Base-by-base conservation (phyloP, 371 early-diverging fungal genomes). In the Mucor racemosus region DNA sequence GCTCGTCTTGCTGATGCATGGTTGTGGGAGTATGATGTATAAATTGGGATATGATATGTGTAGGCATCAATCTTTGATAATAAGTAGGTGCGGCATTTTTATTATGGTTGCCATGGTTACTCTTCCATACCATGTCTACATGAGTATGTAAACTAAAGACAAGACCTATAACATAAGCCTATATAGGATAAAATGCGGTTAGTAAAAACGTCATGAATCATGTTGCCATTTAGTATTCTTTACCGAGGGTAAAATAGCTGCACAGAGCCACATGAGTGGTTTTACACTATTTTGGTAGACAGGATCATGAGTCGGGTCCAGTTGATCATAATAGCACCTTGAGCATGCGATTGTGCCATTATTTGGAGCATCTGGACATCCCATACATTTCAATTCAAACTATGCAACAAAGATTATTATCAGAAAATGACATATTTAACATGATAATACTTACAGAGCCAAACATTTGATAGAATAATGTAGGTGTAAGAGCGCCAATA, bases 71-170 rank as follows among this genome's bases (percentile, higher is more conserved):
- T 57, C 74, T 66, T 39, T 76, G 78, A 46, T 81, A 78, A 46
- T 76, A 75, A 9, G 65, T 64, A 6, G 73, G 58, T 13, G 38
- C 21, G 14, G 57, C 31, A 7, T 62, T 67, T 21, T 66, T 70
- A 7, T 58, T 35, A 11, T 48, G 67, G 38, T 73, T 64, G 3
- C 76, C 72, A 15, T 71, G 58, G 34, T 78, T 71, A 33, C 80
- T 76, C 71, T 92, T 86, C 86, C 94, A 97, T 50, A 97, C 95
- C 76, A 90, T 89, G 68, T 90, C 86, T 21, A 92, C 91, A 67
- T 98, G 98, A 0, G 98, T 98, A 60, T 90, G 86, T 50, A 98
- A 88, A 61, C 96, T 94, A 66, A 97, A 98, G 84, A 92, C 91
- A 58, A 98, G 84, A n/a, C 96, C 97, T 64, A 97, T 86, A 39